A percentile compares a stretch with the other conserved stretches of the same genome.
Evolutionary conservation across 106 monocot species (phyloP).

Genomic region (Dendrobium catenatum): DNA sequence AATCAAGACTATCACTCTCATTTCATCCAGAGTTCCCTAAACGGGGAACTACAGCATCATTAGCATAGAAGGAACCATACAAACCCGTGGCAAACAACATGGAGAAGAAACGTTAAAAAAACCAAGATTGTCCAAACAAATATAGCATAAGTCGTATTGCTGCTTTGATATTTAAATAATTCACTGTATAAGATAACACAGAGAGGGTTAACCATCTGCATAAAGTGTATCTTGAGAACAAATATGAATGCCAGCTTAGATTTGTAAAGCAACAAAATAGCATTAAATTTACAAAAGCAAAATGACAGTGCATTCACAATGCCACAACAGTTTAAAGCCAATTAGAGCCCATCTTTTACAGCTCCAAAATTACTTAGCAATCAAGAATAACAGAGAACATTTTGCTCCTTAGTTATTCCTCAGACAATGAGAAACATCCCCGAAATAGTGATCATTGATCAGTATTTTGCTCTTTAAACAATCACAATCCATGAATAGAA

Average conservation of each 20-base stretch:
- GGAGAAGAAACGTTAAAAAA: background rate
- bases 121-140: background rate
- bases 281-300: background rate
- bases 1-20: background rate
- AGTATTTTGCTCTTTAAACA: background rate
- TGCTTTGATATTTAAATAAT: background rate
- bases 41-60: background rate
- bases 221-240: background rate
- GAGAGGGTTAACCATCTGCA: background rate
- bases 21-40: background rate
- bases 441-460: background rate
- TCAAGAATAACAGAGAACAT: constrained; percentile 1
- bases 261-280: background rate
- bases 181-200: background rate
- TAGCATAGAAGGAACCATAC: background rate
- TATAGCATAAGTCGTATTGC: background rate
- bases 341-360: background rate
- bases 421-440: background rate
- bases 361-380: background rate
- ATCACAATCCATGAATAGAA: background rate
- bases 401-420: background rate
- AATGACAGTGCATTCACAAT: background rate
- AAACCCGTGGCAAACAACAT: background rate
- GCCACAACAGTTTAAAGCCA: background rate
- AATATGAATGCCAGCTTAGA: background rate